Percentiles rank a stretch among this genome's conserved stretches.
phyloP scores from a whole-genome alignment of 1,284 basidiomycete genomes.

The Serendipita sp. region DNA sequence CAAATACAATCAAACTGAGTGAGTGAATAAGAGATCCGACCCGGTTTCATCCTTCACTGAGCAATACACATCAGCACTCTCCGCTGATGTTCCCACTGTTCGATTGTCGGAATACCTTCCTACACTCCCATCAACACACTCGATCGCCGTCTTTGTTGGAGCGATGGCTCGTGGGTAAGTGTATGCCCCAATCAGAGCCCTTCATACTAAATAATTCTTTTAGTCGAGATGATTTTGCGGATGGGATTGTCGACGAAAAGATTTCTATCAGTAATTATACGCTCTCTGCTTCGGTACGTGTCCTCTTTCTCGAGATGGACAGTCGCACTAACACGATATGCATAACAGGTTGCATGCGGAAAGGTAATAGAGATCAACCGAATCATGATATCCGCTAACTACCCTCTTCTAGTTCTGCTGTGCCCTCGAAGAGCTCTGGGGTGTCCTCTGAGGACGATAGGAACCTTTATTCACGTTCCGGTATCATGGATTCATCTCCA shows the following conservation, averaged over 20 bases:
- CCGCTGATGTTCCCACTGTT: constrained; percentile 78
- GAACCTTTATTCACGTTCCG: background rate
- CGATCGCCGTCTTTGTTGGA: constrained; percentile 90
- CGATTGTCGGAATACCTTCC: constrained; percentile 74
- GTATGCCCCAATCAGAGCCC: background rate
- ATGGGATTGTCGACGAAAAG: constrained; percentile 93
- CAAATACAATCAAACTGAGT: constrained; percentile 94
- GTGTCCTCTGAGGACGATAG: constrained; percentile 31
- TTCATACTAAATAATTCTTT: constrained; percentile 4
- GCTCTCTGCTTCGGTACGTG: constrained; percentile 68
- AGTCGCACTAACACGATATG: background rate
- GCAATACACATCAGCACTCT: constrained; percentile 48
- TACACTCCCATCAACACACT: constrained; percentile 72
- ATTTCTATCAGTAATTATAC: constrained; percentile 93
- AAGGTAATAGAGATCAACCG: constrained; percentile 39
- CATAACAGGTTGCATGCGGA: constrained; percentile 66
- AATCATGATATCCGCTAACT: constrained; percentile 6
- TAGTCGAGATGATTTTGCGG: constrained; percentile 88
- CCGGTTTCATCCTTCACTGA: constrained; percentile 14
- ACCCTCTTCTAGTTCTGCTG: constrained; percentile 43
- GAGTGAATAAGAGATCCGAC: constrained; percentile 19
- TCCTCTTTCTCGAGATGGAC: background rate
- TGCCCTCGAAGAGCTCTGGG: constrained; percentile 50
- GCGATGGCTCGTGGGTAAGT: constrained; percentile 81
- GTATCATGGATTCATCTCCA: constrained; percentile 3